Percentiles rank a stretch among this genome's conserved stretches.
These are phyloP conservation scores for Odonthalia washingtoniensis DNA, from an alignment of 31 red algal genomes.

Conservation along the genomic window DNA sequence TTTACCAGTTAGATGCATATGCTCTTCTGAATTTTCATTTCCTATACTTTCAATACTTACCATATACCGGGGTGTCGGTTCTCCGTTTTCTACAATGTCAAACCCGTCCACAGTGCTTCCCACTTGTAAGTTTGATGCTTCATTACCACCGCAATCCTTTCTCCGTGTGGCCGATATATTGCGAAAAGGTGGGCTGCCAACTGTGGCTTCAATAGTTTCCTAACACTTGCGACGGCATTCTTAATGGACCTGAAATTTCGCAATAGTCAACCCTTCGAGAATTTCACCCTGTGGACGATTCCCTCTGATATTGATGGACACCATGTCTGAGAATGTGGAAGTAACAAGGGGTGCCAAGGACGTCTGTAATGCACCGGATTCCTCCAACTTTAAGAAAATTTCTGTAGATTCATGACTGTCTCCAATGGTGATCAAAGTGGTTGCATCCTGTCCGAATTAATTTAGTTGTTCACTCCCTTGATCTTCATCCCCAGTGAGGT, in stretches of 20 bases:
- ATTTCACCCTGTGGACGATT: slow-evolving; percentile 68
- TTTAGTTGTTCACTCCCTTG: neutral
- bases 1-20: slow-evolving; percentile 78
- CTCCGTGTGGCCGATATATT: slow-evolving; percentile 69
- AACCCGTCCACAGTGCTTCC: slow-evolving; percentile 46
- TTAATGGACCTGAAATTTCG: slow-evolving; percentile 67
- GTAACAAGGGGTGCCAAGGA: slow-evolving; percentile 70
- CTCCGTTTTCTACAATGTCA: slow-evolving; percentile 68
- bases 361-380: slow-evolving; percentile 58
- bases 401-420: slow-evolving; percentile 70
- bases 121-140: slow-evolving; percentile 54
- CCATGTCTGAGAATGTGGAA: slow-evolving; percentile 47
- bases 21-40: slow-evolving; percentile 67
- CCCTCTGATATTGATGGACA: slow-evolving; percentile 58
- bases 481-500: slow-evolving; percentile 40
- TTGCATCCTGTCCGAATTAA: slow-evolving; percentile 43
- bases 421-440: slow-evolving; percentile 29
- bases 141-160: slow-evolving; percentile 77
- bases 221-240: slow-evolving; percentile 62
- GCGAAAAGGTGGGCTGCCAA: slow-evolving; percentile 78
- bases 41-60: slow-evolving; percentile 73
- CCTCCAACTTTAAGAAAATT: slow-evolving; percentile 52
- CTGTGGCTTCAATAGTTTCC: slow-evolving; percentile 51
- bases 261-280: slow-evolving; percentile 52
- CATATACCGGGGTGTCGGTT: slow-evolving; percentile 62